Evolutionary conservation across 1,284 basidiomycete genomes (phyloP).

Genomic region (Malassezia furfur): DNA sequence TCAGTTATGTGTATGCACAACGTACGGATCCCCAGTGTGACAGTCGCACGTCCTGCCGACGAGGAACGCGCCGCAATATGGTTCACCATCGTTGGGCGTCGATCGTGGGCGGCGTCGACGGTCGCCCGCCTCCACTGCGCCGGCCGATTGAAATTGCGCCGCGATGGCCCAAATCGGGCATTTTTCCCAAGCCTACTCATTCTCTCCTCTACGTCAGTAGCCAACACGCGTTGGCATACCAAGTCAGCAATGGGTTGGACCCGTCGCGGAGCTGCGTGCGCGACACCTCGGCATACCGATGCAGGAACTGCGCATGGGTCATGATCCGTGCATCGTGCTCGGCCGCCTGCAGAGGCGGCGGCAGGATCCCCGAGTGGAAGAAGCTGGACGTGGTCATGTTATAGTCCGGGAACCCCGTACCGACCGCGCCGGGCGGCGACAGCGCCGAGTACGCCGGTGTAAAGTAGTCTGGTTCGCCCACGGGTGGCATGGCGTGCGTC

Average conservation of each 20-base stretch:
- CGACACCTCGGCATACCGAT: constrained; percentile 65
- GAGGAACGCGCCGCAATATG: constrained; percentile 7
- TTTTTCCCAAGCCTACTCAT: too few species aligned
- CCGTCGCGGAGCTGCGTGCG: constrained; percentile 63
- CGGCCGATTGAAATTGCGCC: too few species aligned
- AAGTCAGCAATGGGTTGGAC: constrained; percentile 75
- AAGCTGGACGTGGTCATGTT: not conserved
- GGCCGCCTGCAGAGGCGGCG: constrained; percentile 7
- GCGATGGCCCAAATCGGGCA: not conserved
- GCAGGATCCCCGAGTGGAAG: constrained; percentile 11
- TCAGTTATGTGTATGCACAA: not conserved
- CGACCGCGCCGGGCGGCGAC: not conserved
- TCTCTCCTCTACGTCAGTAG: constrained; percentile 41
- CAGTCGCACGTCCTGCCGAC: not conserved
- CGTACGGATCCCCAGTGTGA: constrained; percentile 8
- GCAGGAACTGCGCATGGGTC: constrained; percentile 67
- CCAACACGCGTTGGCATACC: constrained; percentile 75
- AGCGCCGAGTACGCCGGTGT: not conserved
- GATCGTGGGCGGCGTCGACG: not conserved
- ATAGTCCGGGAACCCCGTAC: constrained; percentile 8
- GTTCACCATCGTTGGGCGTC: not conserved
- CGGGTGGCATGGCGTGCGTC: not conserved
- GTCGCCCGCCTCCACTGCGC: too few species aligned
- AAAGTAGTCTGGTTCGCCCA: not conserved
- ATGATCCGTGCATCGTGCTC: constrained; percentile 8